phyloP scores from a whole-genome alignment of 2,329 filamentous ascomycete species.

The Periconia macrospinosa region DNA sequence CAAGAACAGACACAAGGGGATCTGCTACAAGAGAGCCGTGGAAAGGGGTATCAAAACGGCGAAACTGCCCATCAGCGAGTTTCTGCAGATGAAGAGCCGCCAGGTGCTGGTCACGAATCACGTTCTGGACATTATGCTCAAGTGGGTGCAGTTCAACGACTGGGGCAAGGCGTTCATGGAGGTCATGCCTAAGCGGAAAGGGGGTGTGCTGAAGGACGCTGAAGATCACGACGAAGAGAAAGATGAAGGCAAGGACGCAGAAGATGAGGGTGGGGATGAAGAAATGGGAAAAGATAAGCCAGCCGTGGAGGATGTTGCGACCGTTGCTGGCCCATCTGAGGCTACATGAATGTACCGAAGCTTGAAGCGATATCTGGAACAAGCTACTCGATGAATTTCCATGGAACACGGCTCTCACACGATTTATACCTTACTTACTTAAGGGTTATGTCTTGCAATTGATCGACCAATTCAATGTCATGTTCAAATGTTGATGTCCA shows the following conservation, averaged over 20 bases:
- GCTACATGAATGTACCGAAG: background rate
- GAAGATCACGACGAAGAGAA: slow-evolving; percentile 16
- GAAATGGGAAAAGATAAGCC: too few species aligned
- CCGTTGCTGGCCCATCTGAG: background rate
- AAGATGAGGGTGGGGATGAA: slow-evolving; percentile 12
- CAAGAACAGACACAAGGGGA: slow-evolving; percentile 91
- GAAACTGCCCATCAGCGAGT: slow-evolving; percentile 92
- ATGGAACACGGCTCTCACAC: background rate
- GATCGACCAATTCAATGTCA: too few species aligned
- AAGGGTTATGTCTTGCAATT: too few species aligned
- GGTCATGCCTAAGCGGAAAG: slow-evolving; percentile 90
- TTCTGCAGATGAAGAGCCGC: slow-evolving; percentile 85
- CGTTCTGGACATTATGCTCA: slow-evolving; percentile 93
- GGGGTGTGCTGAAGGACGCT: slow-evolving; percentile 63
- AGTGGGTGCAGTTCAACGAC: slow-evolving; percentile 85
- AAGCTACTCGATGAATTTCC: too few species aligned
- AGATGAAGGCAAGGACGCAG: slow-evolving; percentile 12
- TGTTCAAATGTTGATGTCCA: too few species aligned
- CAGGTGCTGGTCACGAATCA: slow-evolving; percentile 92
- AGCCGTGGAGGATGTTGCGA: background rate
- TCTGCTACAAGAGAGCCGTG: slow-evolving; percentile 83
- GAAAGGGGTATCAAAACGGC: slow-evolving; percentile 81
- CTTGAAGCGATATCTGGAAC: too few species aligned
- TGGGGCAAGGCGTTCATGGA: slow-evolving; percentile 88
- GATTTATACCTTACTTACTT: background rate